Percentiles rank a stretch among this genome's conserved stretches.
phyloP scores from a whole-genome alignment of 129 eudicot genomes.

The Kitagawia praeruptora region DNA sequence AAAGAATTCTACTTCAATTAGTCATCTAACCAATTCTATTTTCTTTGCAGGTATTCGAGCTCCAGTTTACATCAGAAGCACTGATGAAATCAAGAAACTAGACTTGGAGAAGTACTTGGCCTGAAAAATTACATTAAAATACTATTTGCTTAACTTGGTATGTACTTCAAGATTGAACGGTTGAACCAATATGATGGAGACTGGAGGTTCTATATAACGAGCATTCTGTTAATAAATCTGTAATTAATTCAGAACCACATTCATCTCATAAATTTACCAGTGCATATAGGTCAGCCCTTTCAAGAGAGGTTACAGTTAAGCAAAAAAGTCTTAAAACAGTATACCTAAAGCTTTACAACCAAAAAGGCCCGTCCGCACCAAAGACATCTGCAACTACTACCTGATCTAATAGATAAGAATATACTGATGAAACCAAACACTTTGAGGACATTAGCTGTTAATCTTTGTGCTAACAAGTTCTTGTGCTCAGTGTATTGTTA shows the following conservation, averaged over 20 bases:
- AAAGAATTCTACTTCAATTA: too few species aligned
- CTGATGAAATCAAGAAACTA: too few species aligned
- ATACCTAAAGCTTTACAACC: not conserved
- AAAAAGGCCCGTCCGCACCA: not conserved
- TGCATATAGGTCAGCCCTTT: not conserved
- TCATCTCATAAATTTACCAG: not conserved
- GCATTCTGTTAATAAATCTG: not conserved
- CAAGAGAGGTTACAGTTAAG: not conserved
- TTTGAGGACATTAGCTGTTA: not conserved
- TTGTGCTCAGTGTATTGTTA: conserved; percentile 15
- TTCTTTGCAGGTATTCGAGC: too few species aligned
- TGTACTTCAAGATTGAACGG: too few species aligned
- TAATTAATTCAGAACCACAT: not conserved
- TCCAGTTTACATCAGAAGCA: too few species aligned
- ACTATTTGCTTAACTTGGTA: too few species aligned
- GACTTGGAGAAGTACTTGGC: too few species aligned
- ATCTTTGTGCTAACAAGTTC: conserved; percentile 2
- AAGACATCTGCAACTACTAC: not conserved
- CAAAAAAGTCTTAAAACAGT: not conserved
- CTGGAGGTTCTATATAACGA: not conserved
- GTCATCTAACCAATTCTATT: too few species aligned
- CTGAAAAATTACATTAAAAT: too few species aligned
- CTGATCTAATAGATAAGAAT: not conserved
- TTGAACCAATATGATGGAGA: too few species aligned
- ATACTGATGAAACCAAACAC: not conserved